These are phyloP conservation scores for Amylocystis lapponica DNA, from an alignment of 768 basidiomycete species.

Conservation along the genomic window DNA sequence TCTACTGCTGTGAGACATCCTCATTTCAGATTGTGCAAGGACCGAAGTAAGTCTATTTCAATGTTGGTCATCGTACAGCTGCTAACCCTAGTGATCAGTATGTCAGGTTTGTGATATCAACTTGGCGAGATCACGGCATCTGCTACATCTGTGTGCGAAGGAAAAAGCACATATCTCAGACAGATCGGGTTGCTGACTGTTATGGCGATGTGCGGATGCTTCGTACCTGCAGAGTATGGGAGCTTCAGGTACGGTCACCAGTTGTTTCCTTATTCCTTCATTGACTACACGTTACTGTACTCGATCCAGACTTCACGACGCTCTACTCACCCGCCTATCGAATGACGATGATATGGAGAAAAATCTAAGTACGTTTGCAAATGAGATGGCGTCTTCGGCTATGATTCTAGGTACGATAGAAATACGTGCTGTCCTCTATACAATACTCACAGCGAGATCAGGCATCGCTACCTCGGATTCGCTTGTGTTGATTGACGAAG, in stretches of 20 bases:
- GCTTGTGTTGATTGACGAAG: slow-evolving; percentile 86
- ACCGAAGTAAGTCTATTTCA: slow-evolving; percentile 57
- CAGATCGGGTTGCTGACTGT: slow-evolving; percentile 80
- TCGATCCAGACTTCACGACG: slow-evolving; percentile 63
- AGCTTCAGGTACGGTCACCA: slow-evolving; percentile 58
- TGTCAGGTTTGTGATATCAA: slow-evolving; percentile 42
- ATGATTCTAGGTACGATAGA: slow-evolving; percentile 74
- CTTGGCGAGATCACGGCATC: background rate
- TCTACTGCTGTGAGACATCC: slow-evolving; percentile 79
- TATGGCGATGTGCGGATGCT: slow-evolving; percentile 88
- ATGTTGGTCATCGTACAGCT: background rate
- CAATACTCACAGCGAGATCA: slow-evolving; percentile 19
- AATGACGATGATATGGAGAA: slow-evolving; percentile 93
- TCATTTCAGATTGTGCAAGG: slow-evolving; percentile 91
- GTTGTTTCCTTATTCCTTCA: background rate
- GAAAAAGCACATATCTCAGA: slow-evolving; percentile 90
- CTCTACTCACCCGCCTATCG: slow-evolving; percentile 79
- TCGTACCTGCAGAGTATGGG: slow-evolving; percentile 91
- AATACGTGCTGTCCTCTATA: background rate
- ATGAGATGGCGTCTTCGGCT: slow-evolving; percentile 88
- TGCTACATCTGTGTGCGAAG: slow-evolving; percentile 26
- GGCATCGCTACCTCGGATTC: slow-evolving; percentile 66
- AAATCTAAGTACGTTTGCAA: slow-evolving; percentile 89
- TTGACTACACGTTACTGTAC: background rate
- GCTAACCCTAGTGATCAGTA: slow-evolving; percentile 31